Base-by-base conservation (phyloP, 1,284 basidiomycete species). In the Ustanciosporium gigantosporum region DNA sequence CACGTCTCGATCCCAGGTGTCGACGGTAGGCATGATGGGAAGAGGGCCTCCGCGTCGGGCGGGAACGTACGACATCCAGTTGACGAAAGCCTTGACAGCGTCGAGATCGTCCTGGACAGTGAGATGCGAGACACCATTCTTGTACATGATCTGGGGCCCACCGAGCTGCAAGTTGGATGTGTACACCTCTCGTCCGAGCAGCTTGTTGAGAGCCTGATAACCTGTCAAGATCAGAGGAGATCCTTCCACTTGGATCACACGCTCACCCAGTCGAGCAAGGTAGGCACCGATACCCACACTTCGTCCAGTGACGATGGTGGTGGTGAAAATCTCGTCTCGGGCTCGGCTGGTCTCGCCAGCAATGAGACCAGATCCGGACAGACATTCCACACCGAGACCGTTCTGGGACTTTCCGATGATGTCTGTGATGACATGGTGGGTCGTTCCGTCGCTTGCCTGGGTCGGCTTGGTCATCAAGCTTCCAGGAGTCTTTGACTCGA, bases 271-370 rank as follows among this genome's bases (percentile, higher is more conserved):
- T 72, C 95, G 91, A 48, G 98, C 93, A 48, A 99, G 89, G 80
- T 99, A 98, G 29, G 95, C 95, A 77, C 95, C 95, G 73, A 98
- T 99, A 81, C 95, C 95, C 69, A 99, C 95, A 5, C 93, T 97
- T 46, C 95, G 90, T 68, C 93, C 95, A 34, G 93, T 96, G 70
- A 98, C 94, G 73, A 99, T 87, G 17, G 95, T 98, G 79, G 97
- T 93, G 41, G 95, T 99, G 83, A 99, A 99, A 79, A 98, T 96
- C 78, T 97, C 91, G 73, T 98, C 92, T 79, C 96, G 96, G 0
- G 95, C 95, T 34, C 95, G 87, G 37, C 93, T 95, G 0, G 95
- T 98, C 81, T 96, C 95, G 59, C 95, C 95, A 31, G 95, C 95
- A 75, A 99, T 98, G 70, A 99, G 86, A 80, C 95, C 95, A 31